Evolutionary conservation across 805 yeast genomes (phyloP).

Genomic region (Yarrowia sp.): DNA sequence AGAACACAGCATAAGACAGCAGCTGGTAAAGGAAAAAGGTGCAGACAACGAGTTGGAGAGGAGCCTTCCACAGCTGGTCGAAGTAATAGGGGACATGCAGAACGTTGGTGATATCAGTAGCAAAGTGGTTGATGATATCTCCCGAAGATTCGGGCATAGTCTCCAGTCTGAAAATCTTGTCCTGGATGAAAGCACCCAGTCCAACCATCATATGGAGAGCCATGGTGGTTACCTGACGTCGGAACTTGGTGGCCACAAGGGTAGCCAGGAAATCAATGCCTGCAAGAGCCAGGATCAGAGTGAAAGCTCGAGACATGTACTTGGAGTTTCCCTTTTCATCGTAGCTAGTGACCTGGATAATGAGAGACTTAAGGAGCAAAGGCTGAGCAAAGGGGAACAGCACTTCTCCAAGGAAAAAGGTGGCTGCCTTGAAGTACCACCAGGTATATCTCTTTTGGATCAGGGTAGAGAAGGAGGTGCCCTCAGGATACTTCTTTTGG

Average conservation of each 20-base stretch:
- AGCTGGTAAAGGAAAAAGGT: conserved; percentile 68
- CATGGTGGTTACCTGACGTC: conserved; percentile 34
- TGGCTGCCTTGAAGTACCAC: conserved; percentile 32
- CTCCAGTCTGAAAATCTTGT: conserved; percentile 68
- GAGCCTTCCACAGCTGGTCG: conserved; percentile 37
- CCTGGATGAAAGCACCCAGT: conserved; percentile 68
- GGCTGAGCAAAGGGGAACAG: conserved; percentile 55
- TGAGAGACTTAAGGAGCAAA: conserved; percentile 52
- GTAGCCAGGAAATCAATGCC: conserved; percentile 75
- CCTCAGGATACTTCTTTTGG: conserved; percentile 11
- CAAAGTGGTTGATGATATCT: conserved; percentile 35
- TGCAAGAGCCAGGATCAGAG: conserved; percentile 79
- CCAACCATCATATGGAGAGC: conserved; percentile 57
- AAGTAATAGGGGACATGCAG: conserved; percentile 36
- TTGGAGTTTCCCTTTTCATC: conserved; percentile 42
- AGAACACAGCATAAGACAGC: conserved; percentile 85
- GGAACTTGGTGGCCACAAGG: conserved; percentile 74
- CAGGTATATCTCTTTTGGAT: conserved; percentile 23
- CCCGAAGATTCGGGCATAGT: conserved; percentile 48
- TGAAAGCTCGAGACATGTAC: conserved; percentile 75
- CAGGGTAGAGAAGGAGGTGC: conserved; percentile 13
- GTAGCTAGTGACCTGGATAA: conserved; percentile 58
- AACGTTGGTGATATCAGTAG: conserved; percentile 30
- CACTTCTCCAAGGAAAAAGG: conserved; percentile 56
- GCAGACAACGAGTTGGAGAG: conserved; percentile 58